Evolutionary conservation across 2,329 filamentous ascomycete species (phyloP), one percentile per base, ranked within the genome.

Genomic region (Neurospora sp.): DNA sequence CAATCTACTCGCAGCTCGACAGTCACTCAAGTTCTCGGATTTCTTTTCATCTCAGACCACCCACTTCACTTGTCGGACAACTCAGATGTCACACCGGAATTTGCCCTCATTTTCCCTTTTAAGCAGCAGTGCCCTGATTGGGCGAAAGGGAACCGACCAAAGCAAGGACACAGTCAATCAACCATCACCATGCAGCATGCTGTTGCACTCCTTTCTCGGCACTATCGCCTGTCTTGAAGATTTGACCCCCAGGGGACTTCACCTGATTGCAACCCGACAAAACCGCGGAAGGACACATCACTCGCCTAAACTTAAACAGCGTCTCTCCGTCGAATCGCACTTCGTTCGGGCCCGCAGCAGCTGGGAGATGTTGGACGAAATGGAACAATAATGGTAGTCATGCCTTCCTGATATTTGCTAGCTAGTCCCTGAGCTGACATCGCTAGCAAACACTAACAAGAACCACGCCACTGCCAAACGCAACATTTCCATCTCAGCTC

Each of bases 81-180:
- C 10, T 13, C 2, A 7, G 19, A 52, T 7, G 10, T 10, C 43
- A 52, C 19, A 15, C 19, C 19, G 11, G 52, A 62, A 17, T 62
- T 52, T 62, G 52, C 52, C 46, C 19, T 62, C 52, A 36, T n/a
- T 52, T 70, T 71, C 70, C 66, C 58, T 66, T 69, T 68, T 69
- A 36, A 68, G 70, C 67, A 69, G 68, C 10, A 23, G 10, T 33
- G 43, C 13, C 17, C 11, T 68, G 66, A 71, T 71, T 71, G 68
- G 70, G 28, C 23, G 52, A 33, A 62, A 17, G 23, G 4, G 52
- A 33, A 7, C 52, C 43, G 28, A 62, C 23, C 23, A 33, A 28
- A 28, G 23, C 46, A 58, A 58, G 46, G 46, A 17, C 46, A 58
- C 46, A 5, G 46, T 58, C 46, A 58, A 58, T 58, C 46, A 9